Evolutionary conservation across 257 asterid genomes (phyloP).

Genomic region (Gynochthodes officinalis): DNA sequence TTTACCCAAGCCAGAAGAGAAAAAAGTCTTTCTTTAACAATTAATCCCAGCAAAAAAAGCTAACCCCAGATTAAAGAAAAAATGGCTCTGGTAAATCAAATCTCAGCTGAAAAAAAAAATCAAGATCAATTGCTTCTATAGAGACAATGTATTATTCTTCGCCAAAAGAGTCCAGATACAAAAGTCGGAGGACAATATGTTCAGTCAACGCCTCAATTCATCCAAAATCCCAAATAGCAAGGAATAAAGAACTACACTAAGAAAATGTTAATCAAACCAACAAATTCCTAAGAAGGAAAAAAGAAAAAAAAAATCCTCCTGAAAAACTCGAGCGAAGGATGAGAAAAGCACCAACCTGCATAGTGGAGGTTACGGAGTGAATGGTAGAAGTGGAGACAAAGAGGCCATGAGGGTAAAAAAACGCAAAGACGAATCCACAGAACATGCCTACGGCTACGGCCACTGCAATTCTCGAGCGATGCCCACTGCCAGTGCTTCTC

Average conservation of each 20-base stretch:
- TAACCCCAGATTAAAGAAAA: too few species aligned
- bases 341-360: constrained; percentile 31
- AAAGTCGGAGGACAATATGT: neutral
- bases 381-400: constrained; percentile 25
- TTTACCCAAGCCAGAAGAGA: neutral
- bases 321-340: neutral
- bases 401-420: constrained; percentile 42
- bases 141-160: too few species aligned
- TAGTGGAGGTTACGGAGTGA: constrained; percentile 21
- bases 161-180: too few species aligned
- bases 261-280: neutral
- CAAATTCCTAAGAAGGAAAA: neutral
- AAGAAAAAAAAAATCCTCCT: neutral
- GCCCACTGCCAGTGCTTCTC: constrained; percentile 36
- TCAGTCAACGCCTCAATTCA: neutral
- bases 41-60: neutral
- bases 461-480: constrained; percentile 35
- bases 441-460: constrained; percentile 43
- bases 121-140: neutral
- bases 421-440: constrained; percentile 45
- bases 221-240: too few species aligned
- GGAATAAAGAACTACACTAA: neutral
- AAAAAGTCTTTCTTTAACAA: too few species aligned
- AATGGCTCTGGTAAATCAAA: too few species aligned
- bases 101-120: neutral